Base-by-base conservation (phyloP, 176 grass and related monocot species). In the Cenchrus purpureus region DNA sequence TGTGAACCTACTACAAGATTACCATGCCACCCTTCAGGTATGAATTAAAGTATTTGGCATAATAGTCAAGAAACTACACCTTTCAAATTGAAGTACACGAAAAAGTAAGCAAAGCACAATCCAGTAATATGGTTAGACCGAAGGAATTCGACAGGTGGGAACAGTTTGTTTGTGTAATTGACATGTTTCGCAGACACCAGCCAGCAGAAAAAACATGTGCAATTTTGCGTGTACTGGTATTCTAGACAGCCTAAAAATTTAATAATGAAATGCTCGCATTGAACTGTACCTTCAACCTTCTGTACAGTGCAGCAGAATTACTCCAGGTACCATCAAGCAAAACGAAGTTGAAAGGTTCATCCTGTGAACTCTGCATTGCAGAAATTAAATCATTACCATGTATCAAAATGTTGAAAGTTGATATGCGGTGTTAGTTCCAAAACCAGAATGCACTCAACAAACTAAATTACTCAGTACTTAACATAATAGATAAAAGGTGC, bases 241-340 rank as follows among this genome's bases (percentile, higher is more conserved):
- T 75, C 29, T 56, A 37, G 49, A 54, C 78, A 68, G 45, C 53
- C 46, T 20, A 40, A 40, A 40, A 40, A 40, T 4, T 4, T 40
- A 71, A 52, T 49, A 78, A 66, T 56, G 54, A 61, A 51, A 62
- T 54, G 53, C 45, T 65, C 80, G 16, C 46, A 64, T 29, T 64
- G 45, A 37, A 72, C 12, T 48, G 64, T 87, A 98, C 95, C 93
- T 95, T 98, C 74, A 98, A 50, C 74, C 95, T 93, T 93, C 80
- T 95, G 83, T 93, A 95, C 70, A 98, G 86, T 81, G 95, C 95
- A 85, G 95, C 82, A 87, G 95, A 98, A 84, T 98, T 98, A 84
- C 89, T 91, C 93, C 90, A 93, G 17, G 92, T 94, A 79, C 86
- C 90, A 80, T 92, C 90, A 87, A 97, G 83, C 87, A 97, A 92